Base-by-base conservation (phyloP, 768 basidiomycete genomes). In the Mycena epipterygia region DNA sequence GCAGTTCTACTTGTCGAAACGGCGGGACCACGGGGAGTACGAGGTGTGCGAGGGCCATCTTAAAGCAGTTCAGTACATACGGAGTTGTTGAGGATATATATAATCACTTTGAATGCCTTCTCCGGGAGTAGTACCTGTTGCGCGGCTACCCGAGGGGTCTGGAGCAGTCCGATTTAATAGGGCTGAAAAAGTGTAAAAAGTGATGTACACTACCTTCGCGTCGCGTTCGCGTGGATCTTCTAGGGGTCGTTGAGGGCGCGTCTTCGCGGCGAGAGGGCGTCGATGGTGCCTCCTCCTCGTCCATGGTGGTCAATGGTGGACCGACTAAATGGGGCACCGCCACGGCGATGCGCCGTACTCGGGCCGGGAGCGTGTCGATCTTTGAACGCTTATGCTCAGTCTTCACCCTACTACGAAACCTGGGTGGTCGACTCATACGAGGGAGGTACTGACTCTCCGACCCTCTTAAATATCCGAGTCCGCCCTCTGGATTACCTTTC, bases 281-380 rank as follows among this genome's bases (percentile, higher is more conserved):
- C 30, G 63, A 55, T 5, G 51, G 39, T 21, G 52, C 37, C 37
- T 42, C 56, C 6, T 41, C 39, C 29, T 46, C 58, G 37, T 41
- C 41, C 58, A 59, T 59, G 41, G 52, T 39, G 51, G 23, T 42
- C n/a, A n/a, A n/a, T n/a, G n/a, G n/a, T n/a, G n/a, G n/a, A n/a
- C n/a, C n/a, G n/a, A n/a, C n/a, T n/a, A n/a, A n/a, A n/a, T n/a
- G n/a, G n/a, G n/a, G n/a, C n/a, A n/a, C n/a, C n/a, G n/a, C n/a
- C n/a, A n/a, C n/a, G n/a, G n/a, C n/a, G n/a, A n/a, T n/a, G n/a
- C n/a, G n/a, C n/a, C n/a, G n/a, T n/a, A n/a, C n/a, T n/a, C n/a
- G n/a, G n/a, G n/a, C n/a, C n/a, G n/a, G n/a, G n/a, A n/a, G n/a
- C n/a, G n/a, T n/a, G n/a, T n/a, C n/a, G n/a, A n/a, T n/a, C n/a